phyloP scores from a whole-genome alignment of 1,139 yeast genomes.

The Magnusiomyces ingens region DNA sequence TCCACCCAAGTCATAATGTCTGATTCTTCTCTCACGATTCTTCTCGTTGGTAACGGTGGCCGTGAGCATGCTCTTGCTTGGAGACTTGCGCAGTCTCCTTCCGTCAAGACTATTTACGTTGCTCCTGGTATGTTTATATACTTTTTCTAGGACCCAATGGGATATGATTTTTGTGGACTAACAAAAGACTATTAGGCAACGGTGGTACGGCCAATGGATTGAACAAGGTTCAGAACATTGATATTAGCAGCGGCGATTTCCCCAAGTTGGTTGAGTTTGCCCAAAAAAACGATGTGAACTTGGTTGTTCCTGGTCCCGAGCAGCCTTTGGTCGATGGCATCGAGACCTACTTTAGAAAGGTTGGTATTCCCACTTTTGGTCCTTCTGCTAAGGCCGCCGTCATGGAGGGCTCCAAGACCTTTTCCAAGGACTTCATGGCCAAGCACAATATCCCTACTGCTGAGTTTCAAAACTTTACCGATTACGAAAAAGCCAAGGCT shows the following conservation, averaged over 20 bases:
- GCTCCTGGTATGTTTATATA: slow-evolving; percentile 61
- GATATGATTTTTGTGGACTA: not conserved
- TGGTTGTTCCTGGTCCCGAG: slow-evolving; percentile 98
- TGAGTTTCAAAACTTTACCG: slow-evolving; percentile 70
- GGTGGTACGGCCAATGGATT: slow-evolving; percentile 69
- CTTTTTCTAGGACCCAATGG: not conserved
- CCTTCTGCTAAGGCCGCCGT: slow-evolving; percentile 85
- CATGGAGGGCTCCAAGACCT: slow-evolving; percentile 97
- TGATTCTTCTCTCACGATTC: slow-evolving; percentile 44
- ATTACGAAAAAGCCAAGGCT: slow-evolving; percentile 63
- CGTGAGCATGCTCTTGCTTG: slow-evolving; percentile 97
- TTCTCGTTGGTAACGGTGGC: slow-evolving; percentile 96
- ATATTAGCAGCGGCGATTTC: slow-evolving; percentile 46
- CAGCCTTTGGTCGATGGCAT: slow-evolving; percentile 97
- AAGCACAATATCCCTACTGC: slow-evolving; percentile 94
- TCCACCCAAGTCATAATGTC: slow-evolving; percentile 8
- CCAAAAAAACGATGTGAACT: slow-evolving; percentile 51
- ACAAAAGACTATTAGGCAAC: slow-evolving; percentile 35
- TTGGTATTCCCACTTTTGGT: slow-evolving; percentile 95
- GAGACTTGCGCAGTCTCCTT: slow-evolving; percentile 75
- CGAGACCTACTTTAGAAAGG: slow-evolving; percentile 53
- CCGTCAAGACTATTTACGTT: slow-evolving; percentile 68
- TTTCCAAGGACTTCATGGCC: slow-evolving; percentile 90
- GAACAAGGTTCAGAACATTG: slow-evolving; percentile 61
- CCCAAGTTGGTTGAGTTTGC: slow-evolving; percentile 52